A percentile compares a stretch with the other conserved stretches of the same genome.
These are phyloP conservation scores for Metschnikowia koreensis DNA, from an alignment of 805 yeast species.

Conservation along the genomic window DNA sequence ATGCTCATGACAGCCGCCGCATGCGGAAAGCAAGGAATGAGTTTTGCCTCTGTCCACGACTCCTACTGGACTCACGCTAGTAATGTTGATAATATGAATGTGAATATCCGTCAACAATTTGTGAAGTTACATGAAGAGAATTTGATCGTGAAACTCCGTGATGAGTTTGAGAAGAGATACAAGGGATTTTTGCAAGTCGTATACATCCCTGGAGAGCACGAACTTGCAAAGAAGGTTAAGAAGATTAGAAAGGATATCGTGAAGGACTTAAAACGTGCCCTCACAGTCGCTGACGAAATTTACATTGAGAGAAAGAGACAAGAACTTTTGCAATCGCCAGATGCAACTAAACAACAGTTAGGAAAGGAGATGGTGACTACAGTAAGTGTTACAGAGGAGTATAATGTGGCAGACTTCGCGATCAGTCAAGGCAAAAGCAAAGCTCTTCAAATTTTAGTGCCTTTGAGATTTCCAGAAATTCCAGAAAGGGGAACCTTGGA, in stretches of 20 bases:
- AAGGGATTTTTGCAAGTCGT: slow-evolving; percentile 63
- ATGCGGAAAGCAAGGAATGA: slow-evolving; percentile 61
- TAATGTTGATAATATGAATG: slow-evolving; percentile 72
- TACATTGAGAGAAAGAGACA: slow-evolving; percentile 65
- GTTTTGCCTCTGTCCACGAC: slow-evolving; percentile 95
- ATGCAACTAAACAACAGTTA: slow-evolving; percentile 45
- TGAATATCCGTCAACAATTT: slow-evolving; percentile 70
- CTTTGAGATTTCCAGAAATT: slow-evolving; percentile 65
- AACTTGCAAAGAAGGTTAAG: slow-evolving; percentile 49
- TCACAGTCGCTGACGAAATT: slow-evolving; percentile 72
- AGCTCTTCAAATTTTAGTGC: slow-evolving; percentile 53
- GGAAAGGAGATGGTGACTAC: slow-evolving; percentile 68
- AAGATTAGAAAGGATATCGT: slow-evolving; percentile 50
- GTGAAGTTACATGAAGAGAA: slow-evolving; percentile 73
- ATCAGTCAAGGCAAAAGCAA: slow-evolving; percentile 22
- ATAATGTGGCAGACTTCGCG: slow-evolving; percentile 26
- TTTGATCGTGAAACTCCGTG: slow-evolving; percentile 63
- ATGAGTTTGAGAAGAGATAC: slow-evolving; percentile 82
- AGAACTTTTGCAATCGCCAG: slow-evolving; percentile 49
- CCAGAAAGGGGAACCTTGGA: slow-evolving; percentile 85
- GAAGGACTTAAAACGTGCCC: slow-evolving; percentile 48
- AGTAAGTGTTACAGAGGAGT: slow-evolving; percentile 50
- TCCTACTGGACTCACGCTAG: slow-evolving; percentile 98
- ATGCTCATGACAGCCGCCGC: slow-evolving; percentile 86
- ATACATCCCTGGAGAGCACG: slow-evolving; percentile 50